A percentile compares a stretch with the other conserved stretches of the same genome.
phyloP scores from a whole-genome alignment of 2,329 filamentous ascomycete genomes.

The Colletotrichum incanum region DNA sequence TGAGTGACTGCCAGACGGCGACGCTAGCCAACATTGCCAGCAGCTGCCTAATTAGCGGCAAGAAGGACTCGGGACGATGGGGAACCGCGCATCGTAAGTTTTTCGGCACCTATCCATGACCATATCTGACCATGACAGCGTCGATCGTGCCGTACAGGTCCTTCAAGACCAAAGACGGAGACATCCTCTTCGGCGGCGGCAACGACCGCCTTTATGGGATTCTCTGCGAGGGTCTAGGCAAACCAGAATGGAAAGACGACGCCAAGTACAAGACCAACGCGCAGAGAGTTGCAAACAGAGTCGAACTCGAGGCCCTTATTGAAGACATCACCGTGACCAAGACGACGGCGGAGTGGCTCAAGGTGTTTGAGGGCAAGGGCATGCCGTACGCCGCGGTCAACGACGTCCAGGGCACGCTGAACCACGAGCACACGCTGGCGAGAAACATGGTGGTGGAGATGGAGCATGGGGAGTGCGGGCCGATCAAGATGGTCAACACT shows the following conservation, averaged over 20 bases:
- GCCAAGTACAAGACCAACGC: conserved; percentile 74
- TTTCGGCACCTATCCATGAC: too few relatives aligned
- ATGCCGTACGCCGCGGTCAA: conserved; percentile 95
- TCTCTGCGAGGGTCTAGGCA: conserved; percentile 72
- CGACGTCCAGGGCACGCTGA: conserved; percentile 87
- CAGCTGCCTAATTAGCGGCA: conserved; percentile 88
- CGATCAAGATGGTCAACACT: conserved; percentile 91
- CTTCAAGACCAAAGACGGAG: conserved; percentile 82
- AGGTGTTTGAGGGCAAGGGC: conserved; percentile 88
- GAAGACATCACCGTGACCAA: conserved; percentile 81
- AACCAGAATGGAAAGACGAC: conserved; percentile 73
- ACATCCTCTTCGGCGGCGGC: conserved; percentile 79
- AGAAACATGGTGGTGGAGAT: conserved; percentile 92
- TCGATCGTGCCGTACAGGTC: conserved; percentile 97
- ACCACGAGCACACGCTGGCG: conserved; percentile 87
- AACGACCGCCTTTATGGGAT: conserved; percentile 80
- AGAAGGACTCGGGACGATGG: conserved; percentile 92
- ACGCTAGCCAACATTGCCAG: conserved; percentile 96
- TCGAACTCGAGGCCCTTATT: conserved; percentile 83
- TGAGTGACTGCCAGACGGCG: conserved; percentile 96
- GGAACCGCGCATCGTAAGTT: conserved; percentile 91
- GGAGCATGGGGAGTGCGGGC: conserved; percentile 86
- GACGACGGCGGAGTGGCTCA: conserved; percentile 91
- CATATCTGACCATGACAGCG: conserved; percentile 64
- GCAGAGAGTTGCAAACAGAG: conserved; percentile 78